Evolutionary conservation across 768 basidiomycete species (phyloP).

Genomic region (Trametes cingulata): DNA sequence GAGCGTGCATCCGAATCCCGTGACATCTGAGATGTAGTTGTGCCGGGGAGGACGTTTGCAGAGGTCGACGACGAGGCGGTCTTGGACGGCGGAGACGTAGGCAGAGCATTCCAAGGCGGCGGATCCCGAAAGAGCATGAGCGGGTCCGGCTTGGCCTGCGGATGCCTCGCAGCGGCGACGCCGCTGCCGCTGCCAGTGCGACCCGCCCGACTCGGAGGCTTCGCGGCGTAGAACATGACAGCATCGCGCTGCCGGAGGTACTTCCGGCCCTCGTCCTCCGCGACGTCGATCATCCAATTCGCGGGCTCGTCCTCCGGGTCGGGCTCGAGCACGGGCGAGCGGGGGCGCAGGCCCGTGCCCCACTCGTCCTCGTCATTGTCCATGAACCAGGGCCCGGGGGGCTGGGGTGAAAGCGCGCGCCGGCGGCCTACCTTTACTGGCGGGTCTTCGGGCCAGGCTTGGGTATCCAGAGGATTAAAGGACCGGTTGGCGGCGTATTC

Average conservation of each 20-base stretch:
- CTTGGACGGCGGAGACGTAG: background rate
- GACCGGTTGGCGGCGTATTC: no score
- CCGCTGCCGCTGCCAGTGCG: background rate
- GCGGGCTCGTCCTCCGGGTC: background rate
- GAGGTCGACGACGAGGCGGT: background rate
- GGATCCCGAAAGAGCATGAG: conserved; percentile 27
- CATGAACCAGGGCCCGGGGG: background rate
- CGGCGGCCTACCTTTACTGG: no score
- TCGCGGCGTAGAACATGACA: conserved; percentile 9
- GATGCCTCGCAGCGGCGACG: background rate
- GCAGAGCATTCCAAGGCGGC: conserved; percentile 25
- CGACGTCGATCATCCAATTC: background rate
- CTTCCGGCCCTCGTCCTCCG: background rate
- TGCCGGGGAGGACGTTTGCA: background rate
- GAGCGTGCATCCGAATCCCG: background rate
- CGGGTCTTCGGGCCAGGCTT: background rate
- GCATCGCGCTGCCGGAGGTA: background rate
- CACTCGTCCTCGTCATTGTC: background rate
- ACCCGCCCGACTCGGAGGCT: background rate
- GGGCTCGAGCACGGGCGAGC: background rate
- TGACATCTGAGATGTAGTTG: background rate
- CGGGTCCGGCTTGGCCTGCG: background rate
- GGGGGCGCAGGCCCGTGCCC: background rate
- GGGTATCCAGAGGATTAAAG: background rate
- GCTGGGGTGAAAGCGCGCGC: background rate